Evolutionary conservation across 1,284 basidiomycete species (phyloP).

Genomic region (Ganoderma sinense): DNA sequence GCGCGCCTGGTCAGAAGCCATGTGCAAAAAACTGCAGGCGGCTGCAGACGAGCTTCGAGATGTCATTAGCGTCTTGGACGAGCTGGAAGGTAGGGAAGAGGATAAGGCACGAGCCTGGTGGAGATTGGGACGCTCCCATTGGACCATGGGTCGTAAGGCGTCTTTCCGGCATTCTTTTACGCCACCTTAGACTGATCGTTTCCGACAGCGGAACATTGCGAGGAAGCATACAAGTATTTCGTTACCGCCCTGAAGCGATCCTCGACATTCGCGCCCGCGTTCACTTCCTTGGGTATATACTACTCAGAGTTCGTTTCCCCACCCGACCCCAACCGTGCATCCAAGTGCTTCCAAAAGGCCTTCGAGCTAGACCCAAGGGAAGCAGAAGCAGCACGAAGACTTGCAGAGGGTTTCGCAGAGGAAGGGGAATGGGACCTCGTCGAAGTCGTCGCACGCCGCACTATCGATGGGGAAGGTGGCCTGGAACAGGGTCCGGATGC

Average conservation of each 20-base stretch:
- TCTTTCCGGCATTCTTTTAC: constrained; percentile 2
- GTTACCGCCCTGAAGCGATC: constrained; percentile 85
- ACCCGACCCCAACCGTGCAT: constrained; percentile 84
- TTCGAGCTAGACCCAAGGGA: constrained; percentile 96
- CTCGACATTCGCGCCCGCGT: constrained; percentile 87
- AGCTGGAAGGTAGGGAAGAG: constrained; percentile 56
- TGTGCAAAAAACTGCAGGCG: constrained; percentile 57
- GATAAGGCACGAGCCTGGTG: constrained; percentile 85
- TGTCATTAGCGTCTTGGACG: constrained; percentile 66
- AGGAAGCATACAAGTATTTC: constrained; percentile 83
- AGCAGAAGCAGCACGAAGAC: constrained; percentile 81
- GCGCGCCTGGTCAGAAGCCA: constrained; percentile 85
- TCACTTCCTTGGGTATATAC: constrained; percentile 93
- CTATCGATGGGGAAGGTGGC: constrained; percentile 93
- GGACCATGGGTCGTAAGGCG: constrained; percentile 75
- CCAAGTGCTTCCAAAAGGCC: constrained; percentile 98
- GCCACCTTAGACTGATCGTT: constrained; percentile 7
- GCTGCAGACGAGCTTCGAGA: constrained; percentile 65
- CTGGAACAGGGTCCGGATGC: constrained; percentile 65
- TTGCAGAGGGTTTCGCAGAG: constrained; percentile 92
- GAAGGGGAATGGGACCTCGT: constrained; percentile 97
- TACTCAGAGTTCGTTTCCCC: constrained; percentile 80
- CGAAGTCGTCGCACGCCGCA: constrained; percentile 89
- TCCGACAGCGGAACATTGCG: constrained; percentile 49
- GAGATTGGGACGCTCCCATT: constrained; percentile 82